A percentile compares a stretch with the other conserved stretches of the same genome.
phyloP scores from a whole-genome alignment of 345 rosid genomes.

The Iberis pinnata region DNA sequence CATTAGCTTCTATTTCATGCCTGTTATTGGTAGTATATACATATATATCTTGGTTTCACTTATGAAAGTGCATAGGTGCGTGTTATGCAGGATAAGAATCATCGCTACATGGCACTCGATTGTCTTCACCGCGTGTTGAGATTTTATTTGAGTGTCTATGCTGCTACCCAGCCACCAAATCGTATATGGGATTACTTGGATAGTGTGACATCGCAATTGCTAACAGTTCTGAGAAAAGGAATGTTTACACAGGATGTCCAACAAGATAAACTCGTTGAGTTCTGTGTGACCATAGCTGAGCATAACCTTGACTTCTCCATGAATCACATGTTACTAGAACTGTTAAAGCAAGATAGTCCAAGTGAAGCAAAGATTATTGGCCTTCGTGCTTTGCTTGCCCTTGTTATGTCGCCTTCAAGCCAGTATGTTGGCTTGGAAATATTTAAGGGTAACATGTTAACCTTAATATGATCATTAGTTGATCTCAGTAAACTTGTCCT shows the following conservation, averaged over 20 bases:
- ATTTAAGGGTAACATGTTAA: conserved; percentile 57
- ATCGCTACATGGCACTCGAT: conserved; percentile 94
- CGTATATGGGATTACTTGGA: conserved; percentile 97
- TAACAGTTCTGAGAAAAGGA: conserved; percentile 83
- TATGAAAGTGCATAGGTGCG: not conserved
- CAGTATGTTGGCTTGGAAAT: conserved; percentile 83
- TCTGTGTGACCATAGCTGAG: conserved; percentile 92
- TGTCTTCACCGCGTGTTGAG: conserved; percentile 96
- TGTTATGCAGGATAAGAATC: conserved; percentile 83
- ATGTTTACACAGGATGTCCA: conserved; percentile 93
- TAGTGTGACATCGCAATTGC: conserved; percentile 94
- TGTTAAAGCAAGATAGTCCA: conserved; percentile 87
- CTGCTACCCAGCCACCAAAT: conserved; percentile 85
- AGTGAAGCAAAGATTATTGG: conserved; percentile 98
- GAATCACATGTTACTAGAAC: conserved; percentile 96
- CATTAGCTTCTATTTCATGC: conserved; percentile 13
- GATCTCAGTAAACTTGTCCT: conserved; percentile 10
- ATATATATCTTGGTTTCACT: conserved; percentile 16
- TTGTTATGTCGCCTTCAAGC: conserved; percentile 86
- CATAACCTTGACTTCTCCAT: conserved; percentile 99
- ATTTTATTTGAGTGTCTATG: conserved; percentile 91
- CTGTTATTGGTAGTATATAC: no score
- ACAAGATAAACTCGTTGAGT: conserved; percentile 95
- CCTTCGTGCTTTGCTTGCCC: conserved; percentile 90
- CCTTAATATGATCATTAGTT: conserved; percentile 14